Percentiles rank a stretch among this genome's conserved stretches.
These are phyloP conservation scores for Citrus sinensis DNA, from an alignment of 345 rosid genomes.

Conservation along the genomic window DVS_A1.0 CM039163.1:5514001-5514500, in stretches of 20 bases:
- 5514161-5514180: constrained; percentile 48
- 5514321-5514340: background rate
- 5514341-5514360: background rate
- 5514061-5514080: constrained; percentile 40
- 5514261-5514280: background rate
- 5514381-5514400: background rate
- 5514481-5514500: rapidly evolving
- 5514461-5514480: too few species aligned
- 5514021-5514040: constrained; percentile 62
- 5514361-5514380: background rate
- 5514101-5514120: constrained; percentile 79
- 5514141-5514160: constrained; percentile 66
- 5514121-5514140: constrained; percentile 67
- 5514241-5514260: constrained; percentile 9
- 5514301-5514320: constrained; percentile 1
- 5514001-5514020: constrained; percentile 54
- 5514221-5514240: constrained; percentile 4
- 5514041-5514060: constrained; percentile 54
- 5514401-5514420: background rate
- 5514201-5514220: constrained; percentile 7
- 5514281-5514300: background rate
- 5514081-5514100: constrained; percentile 51
- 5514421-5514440: background rate
- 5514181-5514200: constrained; percentile 9
- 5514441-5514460: background rate